Conservation (phyloP, 352 stramenopile genomes). For the Pythium sukuiense region DNA sequence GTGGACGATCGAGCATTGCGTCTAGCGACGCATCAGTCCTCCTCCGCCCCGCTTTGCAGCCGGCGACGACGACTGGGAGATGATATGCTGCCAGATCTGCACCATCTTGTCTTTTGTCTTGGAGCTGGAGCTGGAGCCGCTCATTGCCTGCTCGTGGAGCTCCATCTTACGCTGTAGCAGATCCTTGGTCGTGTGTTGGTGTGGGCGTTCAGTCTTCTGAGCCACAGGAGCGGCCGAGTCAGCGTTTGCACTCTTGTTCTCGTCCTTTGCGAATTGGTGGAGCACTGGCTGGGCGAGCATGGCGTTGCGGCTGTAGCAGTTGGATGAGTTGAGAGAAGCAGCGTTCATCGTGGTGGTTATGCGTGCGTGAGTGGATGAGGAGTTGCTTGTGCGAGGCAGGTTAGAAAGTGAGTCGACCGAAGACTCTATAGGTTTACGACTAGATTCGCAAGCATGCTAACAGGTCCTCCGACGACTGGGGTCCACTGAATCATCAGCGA, state of each 20-base stretch:
- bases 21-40: not conserved
- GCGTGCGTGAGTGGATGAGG: not conserved
- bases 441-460: too few relatives aligned
- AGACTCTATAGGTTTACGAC: too few relatives aligned
- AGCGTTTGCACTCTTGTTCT: not conserved
- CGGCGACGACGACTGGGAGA: not conserved
- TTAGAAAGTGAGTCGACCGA: not conserved
- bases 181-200: not conserved
- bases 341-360: not conserved
- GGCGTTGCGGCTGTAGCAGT: not conserved
- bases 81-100: conserved; percentile 4
- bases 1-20: too few relatives aligned
- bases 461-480: not conserved
- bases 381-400: not conserved
- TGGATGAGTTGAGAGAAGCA: not conserved
- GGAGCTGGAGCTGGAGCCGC: not conserved
- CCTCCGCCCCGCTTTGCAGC: not conserved
- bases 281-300: conserved; percentile 4
- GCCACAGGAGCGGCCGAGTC: not conserved
- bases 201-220: not conserved
- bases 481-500: too few relatives aligned
- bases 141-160: not conserved
- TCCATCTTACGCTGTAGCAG: not conserved
- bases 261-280: not conserved
- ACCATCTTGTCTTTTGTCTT: not conserved